phyloP scores from a whole-genome alignment of 257 asterid species.

The Perilla frutescens region DNA sequence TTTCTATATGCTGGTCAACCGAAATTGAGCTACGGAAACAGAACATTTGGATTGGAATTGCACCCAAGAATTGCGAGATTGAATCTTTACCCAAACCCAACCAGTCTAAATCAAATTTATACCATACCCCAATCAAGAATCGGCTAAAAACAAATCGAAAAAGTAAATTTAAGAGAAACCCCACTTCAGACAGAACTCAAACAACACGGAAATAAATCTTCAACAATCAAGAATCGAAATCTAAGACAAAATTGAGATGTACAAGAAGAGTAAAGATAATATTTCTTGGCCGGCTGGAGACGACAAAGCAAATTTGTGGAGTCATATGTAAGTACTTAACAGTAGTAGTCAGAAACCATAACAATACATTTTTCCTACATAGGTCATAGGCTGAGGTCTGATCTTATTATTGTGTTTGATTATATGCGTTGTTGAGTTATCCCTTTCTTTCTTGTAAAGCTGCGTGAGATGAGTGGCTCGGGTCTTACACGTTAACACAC shows the following conservation, averaged over 20 bases:
- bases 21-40: slow-evolving; percentile 55
- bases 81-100: slow-evolving; percentile 44
- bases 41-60: slow-evolving; percentile 74
- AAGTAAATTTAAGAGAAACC: background rate
- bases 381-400: background rate
- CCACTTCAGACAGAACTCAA: background rate
- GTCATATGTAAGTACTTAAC: too few species aligned
- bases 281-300: slow-evolving; percentile 41
- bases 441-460: slow-evolving; percentile 30
- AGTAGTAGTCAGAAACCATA: slow-evolving; percentile 18
- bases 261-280: slow-evolving; percentile 1
- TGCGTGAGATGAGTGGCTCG: slow-evolving; percentile 36
- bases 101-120: slow-evolving; percentile 36
- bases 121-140: slow-evolving; percentile 40
- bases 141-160: slow-evolving; percentile 24
- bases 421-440: slow-evolving; percentile 34
- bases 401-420: slow-evolving; percentile 11
- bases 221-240: slow-evolving; percentile 25
- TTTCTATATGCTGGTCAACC: slow-evolving; percentile 62
- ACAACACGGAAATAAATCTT: background rate
- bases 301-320: slow-evolving; percentile 13
- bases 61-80: slow-evolving; percentile 39
- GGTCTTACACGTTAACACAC: slow-evolving; percentile 18
- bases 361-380: too few species aligned
- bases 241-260: background rate